Percentiles rank a stretch among this genome's conserved stretches.
phyloP scores from a whole-genome alignment of 129 eudicot species.

The Flaveria linearis region DNA sequence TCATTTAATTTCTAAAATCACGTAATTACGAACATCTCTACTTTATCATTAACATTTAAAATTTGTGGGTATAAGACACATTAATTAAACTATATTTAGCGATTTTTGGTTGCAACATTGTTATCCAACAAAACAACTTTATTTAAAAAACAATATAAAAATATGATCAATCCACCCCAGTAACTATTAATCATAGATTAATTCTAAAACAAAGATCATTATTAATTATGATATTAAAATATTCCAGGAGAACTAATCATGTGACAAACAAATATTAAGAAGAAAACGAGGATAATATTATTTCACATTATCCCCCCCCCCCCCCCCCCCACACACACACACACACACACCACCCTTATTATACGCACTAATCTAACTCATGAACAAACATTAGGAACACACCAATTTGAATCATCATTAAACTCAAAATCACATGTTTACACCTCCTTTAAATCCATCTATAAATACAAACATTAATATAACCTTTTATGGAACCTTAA shows the following conservation, averaged over 20 bases:
- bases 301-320: constrained; percentile 8
- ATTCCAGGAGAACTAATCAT: not conserved
- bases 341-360: not conserved
- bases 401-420: constrained; percentile 14
- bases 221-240: not conserved
- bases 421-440: constrained; percentile 35
- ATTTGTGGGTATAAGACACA: not conserved
- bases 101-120: not conserved
- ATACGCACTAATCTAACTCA: not conserved
- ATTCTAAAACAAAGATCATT: not conserved
- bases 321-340: no score
- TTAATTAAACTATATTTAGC: not conserved
- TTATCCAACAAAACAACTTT: not conserved
- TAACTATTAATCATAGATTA: not conserved
- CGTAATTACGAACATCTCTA: not conserved
- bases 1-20: not conserved
- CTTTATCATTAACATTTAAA: not conserved
- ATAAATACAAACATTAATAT: constrained; percentile 27
- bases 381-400: constrained; percentile 1
- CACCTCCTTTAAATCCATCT: constrained; percentile 18
- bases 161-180: not conserved
- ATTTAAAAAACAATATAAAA: not conserved
- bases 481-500: not conserved
- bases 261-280: constrained; percentile 7
- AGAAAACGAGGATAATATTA: not conserved